phyloP scores from a whole-genome alignment of 2,329 filamentous ascomycete genomes.

The Stachybotrys elegans region DNA sequence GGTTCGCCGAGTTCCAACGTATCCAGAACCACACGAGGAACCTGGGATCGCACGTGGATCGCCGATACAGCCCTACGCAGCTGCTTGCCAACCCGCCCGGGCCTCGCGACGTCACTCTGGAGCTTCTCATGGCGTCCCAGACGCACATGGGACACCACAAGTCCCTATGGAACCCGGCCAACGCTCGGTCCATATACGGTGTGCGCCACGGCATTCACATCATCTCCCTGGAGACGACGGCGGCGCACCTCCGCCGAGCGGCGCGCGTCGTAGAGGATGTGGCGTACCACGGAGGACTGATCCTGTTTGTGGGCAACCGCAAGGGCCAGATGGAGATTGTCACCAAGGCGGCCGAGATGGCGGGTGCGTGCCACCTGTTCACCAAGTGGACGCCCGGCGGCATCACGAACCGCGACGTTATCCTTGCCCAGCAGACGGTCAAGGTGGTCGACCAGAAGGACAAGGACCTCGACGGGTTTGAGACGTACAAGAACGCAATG shows the following conservation, averaged over 20 bases:
- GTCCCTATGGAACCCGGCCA: conserved; percentile 89
- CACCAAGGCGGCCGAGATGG: conserved; percentile 72
- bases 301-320: conserved; percentile 87
- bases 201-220: conserved; percentile 86
- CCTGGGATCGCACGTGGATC: conserved; percentile 44
- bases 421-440: conserved; percentile 64
- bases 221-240: conserved; percentile 84
- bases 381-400: conserved; percentile 87
- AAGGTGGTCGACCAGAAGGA: conserved; percentile 78
- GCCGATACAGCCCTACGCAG: conserved; percentile 60
- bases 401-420: conserved; percentile 89
- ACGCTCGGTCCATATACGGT: conserved; percentile 91
- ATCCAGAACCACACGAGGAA: conserved; percentile 36
- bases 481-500: conserved; percentile 56
- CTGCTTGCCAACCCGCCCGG: conserved; percentile 68
- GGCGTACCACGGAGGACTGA: conserved; percentile 72
- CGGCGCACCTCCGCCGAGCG: conserved; percentile 83
- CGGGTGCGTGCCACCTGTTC: conserved; percentile 81
- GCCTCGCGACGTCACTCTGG: conserved; percentile 78
- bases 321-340: conserved; percentile 76
- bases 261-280: conserved; percentile 91
- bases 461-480: conserved; percentile 53
- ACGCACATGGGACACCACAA: conserved; percentile 87
- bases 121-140: conserved; percentile 83
- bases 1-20: conserved; percentile 32